phyloP scores from a whole-genome alignment of 108 stramenopile genomes.

The Mediolabrus comicus region DNA sequence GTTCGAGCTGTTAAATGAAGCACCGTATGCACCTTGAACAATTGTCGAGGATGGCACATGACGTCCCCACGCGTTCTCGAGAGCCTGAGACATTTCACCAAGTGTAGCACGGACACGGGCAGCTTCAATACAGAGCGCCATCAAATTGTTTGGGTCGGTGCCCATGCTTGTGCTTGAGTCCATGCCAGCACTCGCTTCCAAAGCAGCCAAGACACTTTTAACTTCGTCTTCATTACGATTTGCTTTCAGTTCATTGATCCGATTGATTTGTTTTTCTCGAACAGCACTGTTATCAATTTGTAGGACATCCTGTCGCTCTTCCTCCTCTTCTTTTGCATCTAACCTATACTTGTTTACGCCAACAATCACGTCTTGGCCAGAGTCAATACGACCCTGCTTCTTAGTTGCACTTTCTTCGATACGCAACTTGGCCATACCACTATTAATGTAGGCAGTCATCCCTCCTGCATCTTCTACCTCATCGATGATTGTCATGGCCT shows the following conservation, averaged over 20 bases:
- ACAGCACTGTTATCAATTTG: constrained; percentile 91
- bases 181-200: constrained; percentile 77
- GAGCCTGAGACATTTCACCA: constrained; percentile 94
- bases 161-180: constrained; percentile 70
- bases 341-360: constrained; percentile 98
- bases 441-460: constrained; percentile 96
- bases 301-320: constrained; percentile 76
- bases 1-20: constrained; percentile 51
- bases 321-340: constrained; percentile 66
- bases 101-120: constrained; percentile 90
- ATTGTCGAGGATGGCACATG: constrained; percentile 86
- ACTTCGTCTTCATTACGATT: constrained; percentile 69
- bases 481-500: constrained; percentile 86
- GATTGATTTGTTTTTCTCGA: constrained; percentile 76
- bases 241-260: constrained; percentile 70
- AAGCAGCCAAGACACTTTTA: constrained; percentile 58
- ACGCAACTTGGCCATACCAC: constrained; percentile 92
- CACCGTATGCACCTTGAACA: constrained; percentile 95
- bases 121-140: constrained; percentile 91
- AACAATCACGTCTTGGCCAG: constrained; percentile 86
- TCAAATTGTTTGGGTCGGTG: constrained; percentile 86
- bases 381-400: constrained; percentile 84
- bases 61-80: constrained; percentile 95
- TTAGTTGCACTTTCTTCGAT: constrained; percentile 97
- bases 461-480: constrained; percentile 94